Base-by-base conservation (phyloP, 2,329 filamentous ascomycete species). In the Fusarium albidum region DNA sequence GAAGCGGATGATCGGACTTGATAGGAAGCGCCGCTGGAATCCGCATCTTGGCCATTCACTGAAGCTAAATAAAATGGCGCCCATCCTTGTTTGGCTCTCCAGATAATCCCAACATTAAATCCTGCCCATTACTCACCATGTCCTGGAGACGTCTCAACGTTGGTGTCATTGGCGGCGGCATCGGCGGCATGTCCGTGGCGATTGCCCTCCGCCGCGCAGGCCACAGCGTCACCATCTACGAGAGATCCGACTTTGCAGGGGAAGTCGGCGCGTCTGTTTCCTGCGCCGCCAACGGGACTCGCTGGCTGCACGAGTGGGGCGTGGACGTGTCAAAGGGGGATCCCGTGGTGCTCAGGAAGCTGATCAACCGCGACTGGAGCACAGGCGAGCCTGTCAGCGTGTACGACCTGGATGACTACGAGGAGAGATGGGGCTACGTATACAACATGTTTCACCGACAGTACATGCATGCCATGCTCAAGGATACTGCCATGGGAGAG, bases 371-470 rank as follows among this genome's bases (percentile, higher is more conserved):
- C 4, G 86, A 90, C 71, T 90, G 87, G 87, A 81, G 82, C 67
- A 89, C 86, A 1, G 87, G 87, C 1, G 82, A 89, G 71, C 81
- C 83, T 0, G 79, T 85, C 18, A 88, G 81, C 59, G 82, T 86
- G 1, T 89, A 87, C 61, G 80, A 83, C 61, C 71, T 90, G 14
- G 79, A 74, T 10, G 86, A 89, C 65, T 90, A 90, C 51, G 81
- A 89, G 69, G 67, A 84, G 72, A 76, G 75, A 47, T 90, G 86
- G 85, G 86, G 85, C 11, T 81, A 83, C 17, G 77, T 82, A 0
- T 87, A 88, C 68, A 85, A 88, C 69, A 88, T 88, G 84, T 89
- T 89, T 61, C 86, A 89, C 65, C 77, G 86, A 1, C 83, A 87
- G 64, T 80, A 88, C 56, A 89, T 89, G 86, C 87, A 89, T 61